phyloP scores from a whole-genome alignment of 2,329 filamentous ascomycete genomes.

The Penicillium sp. region DNA sequence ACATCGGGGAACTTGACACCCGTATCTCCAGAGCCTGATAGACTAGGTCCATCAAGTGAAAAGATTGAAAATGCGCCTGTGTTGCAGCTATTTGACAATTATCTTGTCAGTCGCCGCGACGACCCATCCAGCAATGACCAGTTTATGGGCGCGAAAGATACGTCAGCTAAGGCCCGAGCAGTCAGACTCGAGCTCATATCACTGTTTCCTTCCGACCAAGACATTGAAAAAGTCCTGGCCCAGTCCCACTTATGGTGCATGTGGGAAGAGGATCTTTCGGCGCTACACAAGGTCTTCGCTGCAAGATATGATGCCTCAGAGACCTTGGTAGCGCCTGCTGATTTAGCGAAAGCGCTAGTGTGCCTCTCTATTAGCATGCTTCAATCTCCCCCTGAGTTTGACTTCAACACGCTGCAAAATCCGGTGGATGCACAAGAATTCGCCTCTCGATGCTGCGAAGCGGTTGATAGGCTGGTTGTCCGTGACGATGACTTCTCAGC shows the following conservation, averaged over 20 bases:
- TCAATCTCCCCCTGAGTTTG: slow-evolving; percentile 41
- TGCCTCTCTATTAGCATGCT: slow-evolving; percentile 46
- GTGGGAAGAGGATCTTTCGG: slow-evolving; percentile 37
- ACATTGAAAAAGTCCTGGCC: slow-evolving; percentile 34
- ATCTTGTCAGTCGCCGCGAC: slow-evolving; percentile 34
- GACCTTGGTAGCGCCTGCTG: slow-evolving; percentile 32
- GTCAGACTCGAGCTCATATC: slow-evolving; percentile 29
- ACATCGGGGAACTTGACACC: slow-evolving; percentile 5
- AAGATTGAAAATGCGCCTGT: slow-evolving; percentile 38
- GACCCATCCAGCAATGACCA: slow-evolving; percentile 27
- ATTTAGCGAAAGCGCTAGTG: slow-evolving; percentile 45
- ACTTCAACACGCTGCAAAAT: slow-evolving; percentile 36
- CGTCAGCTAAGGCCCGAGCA: slow-evolving; percentile 28
- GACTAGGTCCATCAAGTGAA: slow-evolving; percentile 23
- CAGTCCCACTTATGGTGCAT: slow-evolving; percentile 31
- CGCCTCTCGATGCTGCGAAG: slow-evolving; percentile 47
- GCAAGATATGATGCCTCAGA: slow-evolving; percentile 5
- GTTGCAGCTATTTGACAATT: slow-evolving; percentile 40
- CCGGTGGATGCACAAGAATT: slow-evolving; percentile 45
- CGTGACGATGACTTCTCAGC: slow-evolving; percentile 52
- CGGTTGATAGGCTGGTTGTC: slow-evolving; percentile 50
- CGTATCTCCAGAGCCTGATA: slow-evolving; percentile 17
- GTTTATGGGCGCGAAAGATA: slow-evolving; percentile 22
- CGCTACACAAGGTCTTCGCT: slow-evolving; percentile 20
- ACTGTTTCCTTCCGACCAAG: slow-evolving; percentile 35